Conservation (phyloP, 1,139 yeast genomes). For the Magnusiomyces suaveolens region DNA sequence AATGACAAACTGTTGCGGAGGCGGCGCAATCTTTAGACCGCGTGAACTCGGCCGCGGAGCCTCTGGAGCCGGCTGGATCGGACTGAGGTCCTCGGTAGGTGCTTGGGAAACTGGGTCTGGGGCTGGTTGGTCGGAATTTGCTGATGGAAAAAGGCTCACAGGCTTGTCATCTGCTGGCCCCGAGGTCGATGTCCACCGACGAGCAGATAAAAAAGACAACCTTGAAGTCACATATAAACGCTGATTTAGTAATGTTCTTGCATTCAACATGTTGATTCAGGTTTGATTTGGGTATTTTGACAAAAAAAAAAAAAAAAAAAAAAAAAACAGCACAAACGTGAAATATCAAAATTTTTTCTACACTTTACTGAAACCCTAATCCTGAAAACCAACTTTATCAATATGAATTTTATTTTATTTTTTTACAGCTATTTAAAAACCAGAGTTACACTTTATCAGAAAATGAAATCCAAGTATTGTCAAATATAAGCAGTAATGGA, state of each 20-base stretch:
- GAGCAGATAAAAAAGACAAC: neutral
- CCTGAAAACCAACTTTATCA: neutral
- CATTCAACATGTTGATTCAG: neutral
- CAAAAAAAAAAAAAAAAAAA: neutral
- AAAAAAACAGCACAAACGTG: neutral
- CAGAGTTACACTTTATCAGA: neutral
- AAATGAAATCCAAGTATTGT: neutral
- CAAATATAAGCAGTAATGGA: neutral
- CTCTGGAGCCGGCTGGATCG: neutral
- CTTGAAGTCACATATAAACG: neutral
- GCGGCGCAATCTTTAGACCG: constrained; percentile 14
- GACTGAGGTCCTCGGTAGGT: neutral
- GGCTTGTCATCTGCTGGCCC: neutral
- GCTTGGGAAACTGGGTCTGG: neutral
- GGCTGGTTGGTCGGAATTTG: neutral
- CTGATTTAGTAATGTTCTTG: neutral
- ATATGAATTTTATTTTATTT: neutral
- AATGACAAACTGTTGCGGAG: constrained; percentile 20
- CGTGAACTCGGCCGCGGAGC: neutral
- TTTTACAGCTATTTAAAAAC: neutral
- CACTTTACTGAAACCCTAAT: neutral
- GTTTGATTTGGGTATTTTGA: neutral
- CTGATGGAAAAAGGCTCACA: neutral
- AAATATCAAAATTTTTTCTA: neutral
- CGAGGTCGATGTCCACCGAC: constrained; percentile 6